These are phyloP conservation scores for Paragyromitra xinjiangensis DNA, from an alignment of 495 filamentous ascomycete genomes.

Conservation along the genomic window DNA sequence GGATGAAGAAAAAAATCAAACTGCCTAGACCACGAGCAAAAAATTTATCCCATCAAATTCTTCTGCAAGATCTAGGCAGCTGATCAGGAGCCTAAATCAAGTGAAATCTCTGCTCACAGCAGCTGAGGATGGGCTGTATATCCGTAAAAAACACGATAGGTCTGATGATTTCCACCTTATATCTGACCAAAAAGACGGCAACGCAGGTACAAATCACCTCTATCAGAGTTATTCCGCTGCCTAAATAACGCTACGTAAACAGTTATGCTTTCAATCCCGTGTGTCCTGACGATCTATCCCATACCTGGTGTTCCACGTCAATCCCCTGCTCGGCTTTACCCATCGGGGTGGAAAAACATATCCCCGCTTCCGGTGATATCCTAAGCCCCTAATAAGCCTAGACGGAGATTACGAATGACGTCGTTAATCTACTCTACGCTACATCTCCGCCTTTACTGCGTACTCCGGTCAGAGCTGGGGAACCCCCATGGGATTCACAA, in stretches of 20 bases:
- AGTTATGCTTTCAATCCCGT: background rate
- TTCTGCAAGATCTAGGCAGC: background rate
- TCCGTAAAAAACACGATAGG: background rate
- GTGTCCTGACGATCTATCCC: background rate
- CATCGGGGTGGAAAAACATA: slow-evolving; percentile 34
- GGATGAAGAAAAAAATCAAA: background rate
- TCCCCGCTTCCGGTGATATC: slow-evolving; percentile 16
- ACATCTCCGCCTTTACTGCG: background rate
- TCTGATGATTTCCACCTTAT: background rate
- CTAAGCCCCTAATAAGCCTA: background rate
- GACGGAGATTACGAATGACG: background rate
- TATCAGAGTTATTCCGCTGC: background rate
- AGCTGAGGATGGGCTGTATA: background rate
- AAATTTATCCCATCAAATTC: background rate
- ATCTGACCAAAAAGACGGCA: background rate
- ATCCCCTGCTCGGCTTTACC: background rate
- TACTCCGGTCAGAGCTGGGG: background rate
- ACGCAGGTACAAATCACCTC: background rate
- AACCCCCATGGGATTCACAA: background rate
- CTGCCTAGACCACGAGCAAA: background rate
- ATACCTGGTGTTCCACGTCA: background rate
- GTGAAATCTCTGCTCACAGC: background rate
- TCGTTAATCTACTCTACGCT: background rate
- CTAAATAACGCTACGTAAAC: background rate
- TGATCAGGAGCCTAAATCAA: background rate